phyloP scores from a whole-genome alignment of 2,329 filamentous ascomycete genomes.

The Elsinoe australis region DNA sequence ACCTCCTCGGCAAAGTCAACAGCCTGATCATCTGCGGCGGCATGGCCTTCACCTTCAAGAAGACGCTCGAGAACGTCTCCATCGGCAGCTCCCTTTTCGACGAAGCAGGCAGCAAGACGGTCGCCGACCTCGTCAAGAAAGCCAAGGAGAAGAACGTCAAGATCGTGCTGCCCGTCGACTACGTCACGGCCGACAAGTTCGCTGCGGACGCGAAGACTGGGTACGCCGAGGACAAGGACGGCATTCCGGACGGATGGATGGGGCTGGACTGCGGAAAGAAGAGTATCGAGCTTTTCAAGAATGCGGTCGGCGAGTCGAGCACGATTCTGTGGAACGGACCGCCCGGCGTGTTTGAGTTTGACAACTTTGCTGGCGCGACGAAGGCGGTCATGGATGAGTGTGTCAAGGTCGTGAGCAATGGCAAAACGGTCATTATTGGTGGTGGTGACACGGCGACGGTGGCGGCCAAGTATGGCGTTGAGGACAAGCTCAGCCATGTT shows the following conservation, averaged over 20 bases:
- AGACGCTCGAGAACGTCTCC: constrained; percentile 82
- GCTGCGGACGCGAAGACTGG: constrained; percentile 72
- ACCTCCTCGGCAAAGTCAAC: constrained; percentile 96
- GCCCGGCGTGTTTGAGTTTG: constrained; percentile 94
- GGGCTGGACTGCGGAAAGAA: constrained; percentile 90
- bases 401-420: constrained; percentile 68
- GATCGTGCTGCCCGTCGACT: constrained; percentile 89
- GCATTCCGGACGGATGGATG: constrained; percentile 97
- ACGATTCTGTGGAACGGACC: constrained; percentile 99
- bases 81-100: constrained; percentile 92
- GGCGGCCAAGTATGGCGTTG: constrained; percentile 90
- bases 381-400: constrained; percentile 86
- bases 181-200: constrained; percentile 94
- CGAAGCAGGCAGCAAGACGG: constrained; percentile 86
- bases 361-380: constrained; percentile 85
- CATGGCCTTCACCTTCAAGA: constrained; percentile 99
- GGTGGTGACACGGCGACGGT: constrained; percentile 97
- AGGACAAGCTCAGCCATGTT: constrained; percentile 96
- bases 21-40: constrained; percentile 92
- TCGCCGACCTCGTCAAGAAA: constrained; percentile 81
- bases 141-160: constrained; percentile 94
- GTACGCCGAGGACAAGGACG: constrained; percentile 73
- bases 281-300: constrained; percentile 80
- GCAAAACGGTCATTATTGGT: constrained; percentile 96
- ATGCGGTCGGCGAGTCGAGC: constrained; percentile 77